A percentile compares a stretch with the other conserved stretches of the same genome.
Evolutionary conservation across 306 rosid species (phyloP).

Genomic region (Abrus pulchellus): DNA sequence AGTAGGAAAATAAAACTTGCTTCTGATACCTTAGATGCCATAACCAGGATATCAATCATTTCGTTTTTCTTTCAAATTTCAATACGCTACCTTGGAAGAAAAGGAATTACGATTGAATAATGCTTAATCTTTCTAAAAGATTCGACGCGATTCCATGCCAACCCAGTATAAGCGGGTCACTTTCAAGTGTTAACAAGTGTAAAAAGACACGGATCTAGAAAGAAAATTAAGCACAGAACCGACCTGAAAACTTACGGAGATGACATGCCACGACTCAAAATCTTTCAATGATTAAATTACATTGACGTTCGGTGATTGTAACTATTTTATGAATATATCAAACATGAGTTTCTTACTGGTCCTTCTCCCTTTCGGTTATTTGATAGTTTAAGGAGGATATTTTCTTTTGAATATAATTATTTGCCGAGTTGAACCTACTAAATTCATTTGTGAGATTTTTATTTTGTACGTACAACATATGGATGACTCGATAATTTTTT

Average conservation of each 20-base stretch:
- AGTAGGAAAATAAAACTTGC: background rate
- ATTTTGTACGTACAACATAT: background rate
- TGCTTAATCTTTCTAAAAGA: slow-evolving; percentile 30
- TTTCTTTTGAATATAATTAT: background rate
- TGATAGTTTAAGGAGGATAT: background rate
- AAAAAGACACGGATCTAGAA: slow-evolving; percentile 4
- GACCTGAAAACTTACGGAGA: background rate
- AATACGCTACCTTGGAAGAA: slow-evolving; percentile 52
- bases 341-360: background rate
- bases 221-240: background rate
- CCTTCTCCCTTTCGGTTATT: background rate
- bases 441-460: background rate
- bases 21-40: slow-evolving; percentile 21
- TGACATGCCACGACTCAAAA: background rate
- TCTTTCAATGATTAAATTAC: background rate
- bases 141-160: slow-evolving; percentile 27
- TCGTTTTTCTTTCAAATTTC: slow-evolving; percentile 7
- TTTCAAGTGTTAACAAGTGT: slow-evolving; percentile 25
- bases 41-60: slow-evolving; percentile 13
- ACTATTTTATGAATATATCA: background rate
- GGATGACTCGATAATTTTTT: background rate
- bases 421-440: background rate
- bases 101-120: slow-evolving; percentile 40
- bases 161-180: slow-evolving; percentile 34
- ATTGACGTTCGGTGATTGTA: background rate